Base-by-base conservation (phyloP, 352 stramenopile species). In the Aphanomyces cochlioides region DNA sequence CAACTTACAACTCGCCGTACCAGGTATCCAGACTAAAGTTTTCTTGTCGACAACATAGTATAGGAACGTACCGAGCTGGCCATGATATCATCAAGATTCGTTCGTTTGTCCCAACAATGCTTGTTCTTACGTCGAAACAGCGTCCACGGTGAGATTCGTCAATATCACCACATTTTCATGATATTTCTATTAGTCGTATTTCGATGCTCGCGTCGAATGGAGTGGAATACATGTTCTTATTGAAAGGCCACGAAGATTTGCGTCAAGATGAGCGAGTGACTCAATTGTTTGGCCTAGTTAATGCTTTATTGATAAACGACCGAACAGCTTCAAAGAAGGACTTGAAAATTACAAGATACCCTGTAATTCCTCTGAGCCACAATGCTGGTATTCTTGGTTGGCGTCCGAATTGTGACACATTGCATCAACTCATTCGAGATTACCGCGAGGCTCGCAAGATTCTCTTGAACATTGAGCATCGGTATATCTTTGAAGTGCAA, bases 241-340 rank as follows among this genome's bases (percentile, higher is more conserved):
- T 99, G 1, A 99, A 99, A 80, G 98, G 97, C 15, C 96, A 99
- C 75, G 98, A 99, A 79, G 98, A 99, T 84, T 77, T 99, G 56
- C 81, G 97, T 19, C 97, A 99, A 80, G 98, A 99, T 75, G 98
- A 99, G 78, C 86, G 97, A 28, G 97, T 99, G 45, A 99, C 99
- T 87, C 98, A 99, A 78, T 78, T 99, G 0, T 99, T 99, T 79
- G 97, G 97, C 3, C 85, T 99, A n/a, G 96, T 99, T 50, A 99
- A 99, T 81, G 96, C 95, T 13, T 82, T 99, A 60, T 75, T 99
- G 43, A 96, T 97, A 64, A 97, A 98, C 73, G 97, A 99, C 69
- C 78, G 93, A 17, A 87, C 92, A 47, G 99, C 97, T 12, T 95
- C 92, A 38, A 98, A 98, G 74, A 97, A 98, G 69, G 96, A 99